Percentiles rank a stretch among this genome's conserved stretches.
These are phyloP conservation scores for Colletotrichum eremochloae DNA, from an alignment of 2,329 filamentous ascomycete genomes.

Conservation along the genomic window DNA sequence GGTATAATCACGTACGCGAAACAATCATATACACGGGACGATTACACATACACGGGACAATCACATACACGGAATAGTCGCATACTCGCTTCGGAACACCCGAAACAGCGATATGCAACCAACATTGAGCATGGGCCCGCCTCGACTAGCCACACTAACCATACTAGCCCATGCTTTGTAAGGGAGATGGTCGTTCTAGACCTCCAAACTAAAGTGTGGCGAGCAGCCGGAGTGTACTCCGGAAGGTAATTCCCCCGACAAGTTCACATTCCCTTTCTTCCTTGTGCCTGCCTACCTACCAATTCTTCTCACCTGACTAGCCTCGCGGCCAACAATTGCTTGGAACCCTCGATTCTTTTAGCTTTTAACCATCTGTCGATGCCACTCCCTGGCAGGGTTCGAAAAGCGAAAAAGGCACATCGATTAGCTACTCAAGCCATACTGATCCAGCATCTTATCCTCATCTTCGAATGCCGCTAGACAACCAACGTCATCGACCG, in stretches of 20 bases:
- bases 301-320: not conserved
- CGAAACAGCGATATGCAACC: not conserved
- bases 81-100: not conserved
- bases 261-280: not conserved
- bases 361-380: not conserved
- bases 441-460: too few species aligned
- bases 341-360: not conserved
- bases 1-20: too few species aligned
- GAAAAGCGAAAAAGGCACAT: not conserved
- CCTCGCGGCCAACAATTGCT: not conserved
- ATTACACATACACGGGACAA: too few species aligned
- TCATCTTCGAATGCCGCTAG: slow-evolving; percentile 6
- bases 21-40: too few species aligned
- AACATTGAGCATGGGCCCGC: too few species aligned
- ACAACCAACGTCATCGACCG: not conserved
- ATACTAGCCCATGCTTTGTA: not conserved
- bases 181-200: not conserved
- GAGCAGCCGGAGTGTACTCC: not conserved
- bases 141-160: too few species aligned
- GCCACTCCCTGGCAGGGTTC: not conserved
- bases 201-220: not conserved
- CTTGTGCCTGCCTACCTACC: not conserved
- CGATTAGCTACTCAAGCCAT: too few species aligned
- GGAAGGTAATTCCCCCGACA: not conserved
- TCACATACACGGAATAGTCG: too few species aligned